These are phyloP conservation scores for Gentiana dahurica DNA, from an alignment of 257 asterid genomes.

Conservation along the genomic window DNA sequence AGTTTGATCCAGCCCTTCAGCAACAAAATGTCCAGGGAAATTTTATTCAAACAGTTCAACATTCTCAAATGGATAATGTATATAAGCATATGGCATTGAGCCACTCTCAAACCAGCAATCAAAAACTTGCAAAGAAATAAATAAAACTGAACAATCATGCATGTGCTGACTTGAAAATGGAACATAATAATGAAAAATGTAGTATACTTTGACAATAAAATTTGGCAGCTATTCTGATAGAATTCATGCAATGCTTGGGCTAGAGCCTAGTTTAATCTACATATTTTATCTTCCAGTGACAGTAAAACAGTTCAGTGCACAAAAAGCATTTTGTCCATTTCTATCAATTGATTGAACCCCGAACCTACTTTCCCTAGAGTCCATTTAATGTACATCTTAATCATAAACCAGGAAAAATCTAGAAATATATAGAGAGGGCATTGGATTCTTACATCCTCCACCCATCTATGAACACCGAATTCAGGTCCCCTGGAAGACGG, in stretches of 20 bases:
- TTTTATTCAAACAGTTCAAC: conserved; percentile 72
- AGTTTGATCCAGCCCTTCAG: conserved; percentile 96
- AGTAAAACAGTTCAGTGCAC: too few species aligned
- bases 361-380: too few species aligned
- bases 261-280: too few species aligned
- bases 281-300: too few species aligned
- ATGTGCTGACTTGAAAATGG: background rate
- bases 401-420: conserved; percentile 1
- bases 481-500: conserved; percentile 76
- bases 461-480: conserved; percentile 73
- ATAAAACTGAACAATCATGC: conserved; percentile 1
- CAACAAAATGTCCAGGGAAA: conserved; percentile 95
- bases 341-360: too few species aligned
- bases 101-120: conserved; percentile 99
- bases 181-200: too few species aligned
- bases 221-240: too few species aligned
- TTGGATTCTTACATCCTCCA: conserved; percentile 54
- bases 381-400: background rate
- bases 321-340: too few species aligned
- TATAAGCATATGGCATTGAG: conserved; percentile 95
- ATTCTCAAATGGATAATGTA: conserved; percentile 93
- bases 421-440: background rate
- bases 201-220: too few species aligned
- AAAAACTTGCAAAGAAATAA: conserved; percentile 18
- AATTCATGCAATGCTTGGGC: too few species aligned